These are phyloP conservation scores for Penicillium goetzii DNA, from an alignment of 495 filamentous ascomycete genomes.

Conservation along the genomic window DNA sequence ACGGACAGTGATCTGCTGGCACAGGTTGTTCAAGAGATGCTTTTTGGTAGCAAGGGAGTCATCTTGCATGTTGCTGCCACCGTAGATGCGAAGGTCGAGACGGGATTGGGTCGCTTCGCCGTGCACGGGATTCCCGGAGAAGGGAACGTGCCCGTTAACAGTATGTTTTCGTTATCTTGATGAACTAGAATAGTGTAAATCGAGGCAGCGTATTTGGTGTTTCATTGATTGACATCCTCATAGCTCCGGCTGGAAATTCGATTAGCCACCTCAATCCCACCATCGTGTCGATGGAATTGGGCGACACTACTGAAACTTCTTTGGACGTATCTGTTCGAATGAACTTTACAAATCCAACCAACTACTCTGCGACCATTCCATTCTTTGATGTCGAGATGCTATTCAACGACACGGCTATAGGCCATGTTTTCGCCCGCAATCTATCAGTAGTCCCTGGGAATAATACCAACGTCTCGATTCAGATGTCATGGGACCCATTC, in stretches of 20 bases:
- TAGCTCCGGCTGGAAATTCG: constrained; percentile 50
- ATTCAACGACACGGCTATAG: constrained; percentile 73
- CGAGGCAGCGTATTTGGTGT: constrained; percentile 13
- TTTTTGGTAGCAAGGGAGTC: constrained; percentile 70
- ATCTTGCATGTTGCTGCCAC: constrained; percentile 73
- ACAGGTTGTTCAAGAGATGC: constrained; percentile 70
- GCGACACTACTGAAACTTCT: constrained; percentile 68
- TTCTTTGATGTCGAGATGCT: constrained; percentile 75
- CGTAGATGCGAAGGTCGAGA: constrained; percentile 80
- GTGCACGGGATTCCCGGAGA: constrained; percentile 82
- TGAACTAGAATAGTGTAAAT: constrained; percentile 31
- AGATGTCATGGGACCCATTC: constrained; percentile 73
- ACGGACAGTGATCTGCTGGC: constrained; percentile 76
- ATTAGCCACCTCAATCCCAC: constrained; percentile 60
- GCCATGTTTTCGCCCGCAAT: constrained; percentile 67
- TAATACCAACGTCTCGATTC: constrained; percentile 71
- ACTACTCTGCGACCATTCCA: constrained; percentile 79
- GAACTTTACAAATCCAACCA: constrained; percentile 88
- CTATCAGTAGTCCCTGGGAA: constrained; percentile 64
- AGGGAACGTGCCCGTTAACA: constrained; percentile 85
- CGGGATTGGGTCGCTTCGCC: constrained; percentile 75
- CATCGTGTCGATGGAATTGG: constrained; percentile 66
- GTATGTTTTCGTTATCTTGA: constrained; percentile 56
- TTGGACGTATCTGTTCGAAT: constrained; percentile 68
- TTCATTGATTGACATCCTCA: constrained; percentile 24